Evolutionary conservation across 345 rosid genomes (phyloP).

Genomic region (Euphorbia tirucalli): DNA sequence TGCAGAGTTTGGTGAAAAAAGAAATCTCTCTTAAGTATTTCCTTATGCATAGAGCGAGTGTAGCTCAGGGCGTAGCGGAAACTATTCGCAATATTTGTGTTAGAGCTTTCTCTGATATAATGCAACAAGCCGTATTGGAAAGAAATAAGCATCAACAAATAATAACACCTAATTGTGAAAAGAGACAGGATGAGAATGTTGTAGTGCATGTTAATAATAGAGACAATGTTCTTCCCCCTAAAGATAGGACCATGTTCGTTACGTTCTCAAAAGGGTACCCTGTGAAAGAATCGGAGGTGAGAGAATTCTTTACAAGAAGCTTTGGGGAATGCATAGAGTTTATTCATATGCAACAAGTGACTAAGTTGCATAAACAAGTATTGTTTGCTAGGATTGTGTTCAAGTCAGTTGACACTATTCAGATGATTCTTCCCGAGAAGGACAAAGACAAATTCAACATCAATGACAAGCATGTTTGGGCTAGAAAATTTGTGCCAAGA

Average conservation of each 20-base stretch:
- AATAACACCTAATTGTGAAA: too few species aligned
- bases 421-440: conserved; percentile 28
- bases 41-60: conserved; percentile 19
- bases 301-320: conserved; percentile 36
- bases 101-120: conserved; percentile 38
- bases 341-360: conserved; percentile 49
- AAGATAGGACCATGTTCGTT: conserved; percentile 54
- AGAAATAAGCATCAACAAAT: too few species aligned
- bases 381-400: conserved; percentile 51
- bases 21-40: conserved; percentile 37
- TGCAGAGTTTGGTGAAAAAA: conserved; percentile 23
- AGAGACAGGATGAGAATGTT: too few species aligned
- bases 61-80: conserved; percentile 25
- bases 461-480: conserved; percentile 74
- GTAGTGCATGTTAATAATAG: too few species aligned
- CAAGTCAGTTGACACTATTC: conserved; percentile 22
- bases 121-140: conserved; percentile 34
- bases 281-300: conserved; percentile 48
- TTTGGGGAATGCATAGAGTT: conserved; percentile 54
- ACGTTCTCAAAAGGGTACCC: conserved; percentile 65
- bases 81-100: conserved; percentile 32
- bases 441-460: conserved; percentile 48
- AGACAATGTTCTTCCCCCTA: conserved; percentile 23
- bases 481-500: conserved; percentile 49
- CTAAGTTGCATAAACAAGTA: conserved; percentile 32